A percentile compares a stretch with the other conserved stretches of the same genome.
Conservation (phyloP, 768 basidiomycete genomes). For the Exsudoporus frostii region DNA sequence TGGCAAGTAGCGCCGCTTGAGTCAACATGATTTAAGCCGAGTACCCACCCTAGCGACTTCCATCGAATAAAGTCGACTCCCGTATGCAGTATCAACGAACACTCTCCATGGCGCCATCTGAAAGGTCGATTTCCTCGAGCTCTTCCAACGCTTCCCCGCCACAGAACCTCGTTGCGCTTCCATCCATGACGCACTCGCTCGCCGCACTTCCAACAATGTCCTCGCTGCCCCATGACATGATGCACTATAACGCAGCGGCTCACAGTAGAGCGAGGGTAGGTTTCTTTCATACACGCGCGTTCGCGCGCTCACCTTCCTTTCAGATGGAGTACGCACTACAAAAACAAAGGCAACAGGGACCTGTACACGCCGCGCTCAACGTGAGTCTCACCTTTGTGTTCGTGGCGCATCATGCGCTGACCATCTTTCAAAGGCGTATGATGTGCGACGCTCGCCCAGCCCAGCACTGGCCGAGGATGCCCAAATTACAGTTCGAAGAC, state of each 20-base stretch:
- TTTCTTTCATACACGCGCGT: neutral
- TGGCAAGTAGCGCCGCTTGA: slow-evolving; percentile 23
- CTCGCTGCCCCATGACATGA: slow-evolving; percentile 29
- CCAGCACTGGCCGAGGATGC: slow-evolving; percentile 30
- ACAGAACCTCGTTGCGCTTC: slow-evolving; percentile 27
- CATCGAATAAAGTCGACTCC: slow-evolving; percentile 13
- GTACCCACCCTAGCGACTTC: neutral
- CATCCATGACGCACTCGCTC: slow-evolving; percentile 34
- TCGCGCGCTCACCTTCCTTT: slow-evolving; percentile 4
- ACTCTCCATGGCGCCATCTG: slow-evolving; percentile 28
- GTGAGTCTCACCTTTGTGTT: slow-evolving; percentile 14
- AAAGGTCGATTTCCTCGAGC: slow-evolving; percentile 32
- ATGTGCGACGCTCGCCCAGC: slow-evolving; percentile 31
- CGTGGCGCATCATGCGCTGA: slow-evolving; percentile 2
- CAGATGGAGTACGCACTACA: slow-evolving; percentile 34
- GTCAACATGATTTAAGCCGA: slow-evolving; percentile 27
- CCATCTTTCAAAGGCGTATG: slow-evolving; percentile 22
- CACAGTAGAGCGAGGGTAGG: slow-evolving; percentile 32
- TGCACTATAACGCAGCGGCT: slow-evolving; percentile 29
- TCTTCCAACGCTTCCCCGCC: slow-evolving; percentile 32
- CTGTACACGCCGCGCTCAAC: slow-evolving; percentile 21
- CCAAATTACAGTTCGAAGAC: slow-evolving; percentile 33
- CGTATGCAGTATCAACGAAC: slow-evolving; percentile 33
- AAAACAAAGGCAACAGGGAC: slow-evolving; percentile 30
- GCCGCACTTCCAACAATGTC: slow-evolving; percentile 31